Evolutionary conservation across 345 rosid species (phyloP), one percentile per base, ranked within the genome.

Genomic region (Hevea brasiliensis): DNA sequence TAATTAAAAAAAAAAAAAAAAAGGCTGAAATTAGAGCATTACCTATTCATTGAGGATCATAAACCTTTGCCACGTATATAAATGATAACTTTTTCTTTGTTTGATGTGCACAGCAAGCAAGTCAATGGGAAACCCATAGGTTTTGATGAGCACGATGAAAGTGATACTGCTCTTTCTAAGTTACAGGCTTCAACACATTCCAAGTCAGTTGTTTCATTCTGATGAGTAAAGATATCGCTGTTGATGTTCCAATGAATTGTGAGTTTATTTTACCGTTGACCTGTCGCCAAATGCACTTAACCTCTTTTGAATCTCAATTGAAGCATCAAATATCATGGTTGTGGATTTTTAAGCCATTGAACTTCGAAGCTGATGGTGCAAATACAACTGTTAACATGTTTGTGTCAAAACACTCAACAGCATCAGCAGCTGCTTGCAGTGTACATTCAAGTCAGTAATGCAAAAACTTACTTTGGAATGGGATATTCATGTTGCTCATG

Each of bases 131-230:
- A 60, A n/a, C 84, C 86, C 12, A 66, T 81, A 23, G 67, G 35
- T 58, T 82, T 85, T 58, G 91, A 85, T 35, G 92, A 83, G 67
- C 72, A 63, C 15, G 90, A 86, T 50, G 92, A 88, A 65, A 76
- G 81, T 45, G 93, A 89, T 62, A 87, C 89, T 4, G 92, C 90
- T 24, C 61, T 79, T 37, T 85, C 94, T 64, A 86, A 76, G 58
- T 56, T 83, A 76, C 86, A 65, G 59, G 75, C 84, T 76, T 77
- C 94, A 24, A 60, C 87, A 15, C 84, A 84, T 53, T 80, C 86
- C 56, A 83, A 84, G 72, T 83, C 96, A 7, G 88, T 89, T 41
- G 88, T 87, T 74, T 90, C 92, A n/a, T 89, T 76, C 73, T 88
- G 78, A 86, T 3, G 21, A 45, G 18, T 7, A 32, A 6, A 17